Conservation (phyloP, 257 asterid genomes). For the Ilex asprella region DNA sequence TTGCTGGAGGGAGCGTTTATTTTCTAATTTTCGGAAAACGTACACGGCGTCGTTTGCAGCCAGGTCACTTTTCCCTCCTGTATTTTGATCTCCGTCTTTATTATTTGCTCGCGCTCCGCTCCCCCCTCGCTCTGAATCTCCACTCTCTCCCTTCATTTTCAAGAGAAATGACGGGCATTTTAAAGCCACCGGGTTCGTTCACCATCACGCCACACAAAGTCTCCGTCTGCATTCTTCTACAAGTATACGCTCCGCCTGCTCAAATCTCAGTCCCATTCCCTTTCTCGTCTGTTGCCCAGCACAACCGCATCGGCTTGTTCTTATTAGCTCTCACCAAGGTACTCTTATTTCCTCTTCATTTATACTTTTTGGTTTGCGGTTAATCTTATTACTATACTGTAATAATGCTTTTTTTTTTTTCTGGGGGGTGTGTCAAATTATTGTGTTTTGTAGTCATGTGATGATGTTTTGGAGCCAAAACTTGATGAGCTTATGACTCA, state of each 20-base stretch:
- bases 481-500: slow-evolving; percentile 56
- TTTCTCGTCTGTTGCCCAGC: slow-evolving; percentile 82
- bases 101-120: too few species aligned
- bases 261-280: slow-evolving; percentile 69
- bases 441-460: slow-evolving; percentile 47
- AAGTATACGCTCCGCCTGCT: slow-evolving; percentile 76
- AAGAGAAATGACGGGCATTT: slow-evolving; percentile 34
- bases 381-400: neutral
- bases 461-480: slow-evolving; percentile 72
- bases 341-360: neutral
- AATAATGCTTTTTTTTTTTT: slow-evolving; percentile 3
- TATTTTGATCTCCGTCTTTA: too few species aligned
- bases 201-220: slow-evolving; percentile 81
- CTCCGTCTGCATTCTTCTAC: slow-evolving; percentile 67
- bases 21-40: too few species aligned
- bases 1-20: too few species aligned
- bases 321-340: slow-evolving; percentile 77
- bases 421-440: neutral
- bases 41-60: too few species aligned
- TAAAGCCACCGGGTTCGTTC: slow-evolving; percentile 59
- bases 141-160: neutral
- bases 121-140: too few species aligned
- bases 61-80: too few species aligned
- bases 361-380: neutral
- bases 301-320: slow-evolving; percentile 74